Conservation (phyloP, 805 yeast genomes). For the Wickerhamomyces sydowiorum region DNA sequence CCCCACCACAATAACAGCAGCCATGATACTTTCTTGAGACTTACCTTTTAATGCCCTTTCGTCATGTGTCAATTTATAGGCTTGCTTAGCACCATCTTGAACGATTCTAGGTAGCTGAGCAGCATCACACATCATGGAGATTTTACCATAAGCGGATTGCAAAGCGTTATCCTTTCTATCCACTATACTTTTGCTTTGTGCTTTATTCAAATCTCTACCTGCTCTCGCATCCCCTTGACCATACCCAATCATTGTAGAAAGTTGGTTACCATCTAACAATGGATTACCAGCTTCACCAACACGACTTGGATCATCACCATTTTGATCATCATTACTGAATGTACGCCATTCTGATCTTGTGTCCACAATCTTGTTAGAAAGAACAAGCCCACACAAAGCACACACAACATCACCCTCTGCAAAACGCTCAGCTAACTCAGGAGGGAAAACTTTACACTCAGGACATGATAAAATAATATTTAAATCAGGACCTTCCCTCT, state of each 20-base stretch:
- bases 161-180: constrained; percentile 86
- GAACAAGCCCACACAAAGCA: constrained; percentile 91
- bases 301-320: constrained; percentile 98
- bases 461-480: constrained; percentile 91
- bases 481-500: constrained; percentile 64
- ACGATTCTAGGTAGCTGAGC: constrained; percentile 91
- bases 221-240: constrained; percentile 79
- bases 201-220: constrained; percentile 87
- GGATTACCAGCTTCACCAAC: constrained; percentile 98
- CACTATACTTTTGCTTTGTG: constrained; percentile 79
- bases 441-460: constrained; percentile 93
- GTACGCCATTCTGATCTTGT: constrained; percentile 99
- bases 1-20: constrained; percentile 91
- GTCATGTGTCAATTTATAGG: constrained; percentile 85
- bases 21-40: constrained; percentile 91
- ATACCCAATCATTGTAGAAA: constrained; percentile 86
- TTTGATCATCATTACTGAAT: constrained; percentile 94
- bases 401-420: constrained; percentile 99
- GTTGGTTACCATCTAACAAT: constrained; percentile 81
- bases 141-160: constrained; percentile 83
- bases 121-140: constrained; percentile 95
- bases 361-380: constrained; percentile 88
- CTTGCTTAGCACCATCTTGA: constrained; percentile 96
- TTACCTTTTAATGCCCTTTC: constrained; percentile 84
- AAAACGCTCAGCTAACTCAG: constrained; percentile 89